phyloP scores from a whole-genome alignment of 1,284 basidiomycete genomes.

The Filobasidium uniguttulatum region DNA sequence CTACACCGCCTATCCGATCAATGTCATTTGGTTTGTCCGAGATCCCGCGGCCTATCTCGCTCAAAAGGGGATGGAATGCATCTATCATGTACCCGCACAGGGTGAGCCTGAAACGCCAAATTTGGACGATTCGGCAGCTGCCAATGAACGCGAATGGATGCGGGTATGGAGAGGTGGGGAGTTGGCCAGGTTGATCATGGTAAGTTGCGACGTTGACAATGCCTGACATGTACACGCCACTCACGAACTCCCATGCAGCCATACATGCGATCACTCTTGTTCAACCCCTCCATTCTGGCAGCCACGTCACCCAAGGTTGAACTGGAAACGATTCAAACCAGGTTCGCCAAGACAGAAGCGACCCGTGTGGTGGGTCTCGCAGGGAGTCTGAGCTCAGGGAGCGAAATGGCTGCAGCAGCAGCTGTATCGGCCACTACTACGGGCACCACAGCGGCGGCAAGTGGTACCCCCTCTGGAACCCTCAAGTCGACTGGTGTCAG shows the following conservation, averaged over 20 bases:
- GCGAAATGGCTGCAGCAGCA: no score
- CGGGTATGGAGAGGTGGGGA: slow-evolving; percentile 11
- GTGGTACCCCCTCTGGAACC: no score
- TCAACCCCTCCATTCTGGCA: slow-evolving; percentile 12
- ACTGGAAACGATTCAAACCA: background rate
- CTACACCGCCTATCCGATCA: slow-evolving; percentile 8
- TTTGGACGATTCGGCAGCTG: no score
- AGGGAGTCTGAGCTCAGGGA: slow-evolving; percentile 6
- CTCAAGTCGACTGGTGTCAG: no score
- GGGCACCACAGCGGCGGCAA: no score
- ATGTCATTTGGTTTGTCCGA: slow-evolving; percentile 2
- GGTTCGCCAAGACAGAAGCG: slow-evolving; percentile 1
- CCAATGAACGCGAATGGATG: no score
- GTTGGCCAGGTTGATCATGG: background rate
- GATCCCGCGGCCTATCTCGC: slow-evolving; percentile 8
- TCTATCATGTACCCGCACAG: background rate
- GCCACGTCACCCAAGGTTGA: background rate
- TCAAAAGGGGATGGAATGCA: background rate
- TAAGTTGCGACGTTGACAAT: no score
- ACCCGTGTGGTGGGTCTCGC: background rate
- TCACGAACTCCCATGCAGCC: no score
- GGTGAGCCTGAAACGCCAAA: no score
- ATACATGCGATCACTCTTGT: slow-evolving; percentile 6
- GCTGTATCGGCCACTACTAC: no score
- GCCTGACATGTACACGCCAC: no score